These are phyloP conservation scores for Auriscalpium vulgare DNA, from an alignment of 768 basidiomycete species.

Conservation along the genomic window DNA sequence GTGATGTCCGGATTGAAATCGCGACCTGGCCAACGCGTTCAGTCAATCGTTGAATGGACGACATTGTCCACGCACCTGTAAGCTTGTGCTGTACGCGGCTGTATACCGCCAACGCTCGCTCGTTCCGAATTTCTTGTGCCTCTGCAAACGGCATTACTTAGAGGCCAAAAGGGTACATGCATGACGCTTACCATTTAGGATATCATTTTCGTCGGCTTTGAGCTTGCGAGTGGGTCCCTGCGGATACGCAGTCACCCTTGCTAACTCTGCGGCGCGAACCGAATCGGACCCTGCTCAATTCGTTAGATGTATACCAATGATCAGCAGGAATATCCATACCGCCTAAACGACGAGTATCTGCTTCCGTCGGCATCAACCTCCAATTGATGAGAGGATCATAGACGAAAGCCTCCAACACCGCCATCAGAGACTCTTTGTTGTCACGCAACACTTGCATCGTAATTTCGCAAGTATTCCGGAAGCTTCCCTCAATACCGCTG, in stretches of 20 bases:
- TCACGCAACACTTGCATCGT: slow-evolving; percentile 96
- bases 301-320: neutral
- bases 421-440: slow-evolving; percentile 99
- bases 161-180: too few species aligned
- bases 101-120: slow-evolving; percentile 84
- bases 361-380: slow-evolving; percentile 84
- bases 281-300: slow-evolving; percentile 37
- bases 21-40: slow-evolving; percentile 43
- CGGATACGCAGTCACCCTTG: slow-evolving; percentile 61
- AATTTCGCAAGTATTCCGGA: slow-evolving; percentile 91
- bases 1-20: slow-evolving; percentile 86
- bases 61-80: slow-evolving; percentile 50
- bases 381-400: slow-evolving; percentile 98
- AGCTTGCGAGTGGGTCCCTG: slow-evolving; percentile 76
- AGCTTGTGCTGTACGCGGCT: slow-evolving; percentile 94
- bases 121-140: slow-evolving; percentile 82
- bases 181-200: slow-evolving; percentile 66
- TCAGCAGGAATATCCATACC: slow-evolving; percentile 31
- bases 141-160: slow-evolving; percentile 28
- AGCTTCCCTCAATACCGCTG: slow-evolving; percentile 96
- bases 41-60: neutral
- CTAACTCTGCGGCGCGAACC: slow-evolving; percentile 52
- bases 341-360: slow-evolving; percentile 61
- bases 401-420: slow-evolving; percentile 96
- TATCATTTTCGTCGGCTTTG: slow-evolving; percentile 90